Evolutionary conservation across 257 asterid genomes (phyloP).

Genomic region (Scutellaria minor): DNA sequence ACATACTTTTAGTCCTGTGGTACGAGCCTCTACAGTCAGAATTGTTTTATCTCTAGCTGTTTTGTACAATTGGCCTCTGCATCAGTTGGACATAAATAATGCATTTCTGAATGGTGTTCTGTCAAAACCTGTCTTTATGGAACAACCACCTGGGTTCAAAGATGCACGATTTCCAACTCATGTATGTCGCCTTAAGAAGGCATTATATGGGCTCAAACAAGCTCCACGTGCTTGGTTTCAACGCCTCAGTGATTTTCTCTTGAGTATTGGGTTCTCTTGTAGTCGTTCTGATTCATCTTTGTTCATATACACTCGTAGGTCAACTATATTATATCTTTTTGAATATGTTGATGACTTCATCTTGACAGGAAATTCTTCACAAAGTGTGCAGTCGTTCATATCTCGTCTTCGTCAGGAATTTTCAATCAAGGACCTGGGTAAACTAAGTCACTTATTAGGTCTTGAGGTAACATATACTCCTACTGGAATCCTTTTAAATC

Average conservation of each 20-base stretch:
- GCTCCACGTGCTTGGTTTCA: not conserved
- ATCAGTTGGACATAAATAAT: not conserved
- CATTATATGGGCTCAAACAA: not conserved
- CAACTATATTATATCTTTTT: no score
- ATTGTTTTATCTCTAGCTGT: not conserved
- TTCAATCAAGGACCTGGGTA: no score
- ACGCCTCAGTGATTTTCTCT: not conserved
- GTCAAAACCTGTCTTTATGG: not conserved
- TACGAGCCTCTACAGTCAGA: not conserved
- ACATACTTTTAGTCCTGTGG: not conserved
- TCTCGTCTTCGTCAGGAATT: no score
- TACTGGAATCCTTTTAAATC: no score
- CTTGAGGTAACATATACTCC: no score
- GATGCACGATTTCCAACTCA: not conserved
- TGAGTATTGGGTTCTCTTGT: not conserved
- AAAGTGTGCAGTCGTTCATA: no score
- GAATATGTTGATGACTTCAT: no score
- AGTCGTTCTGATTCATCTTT: not conserved
- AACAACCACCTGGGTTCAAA: not conserved
- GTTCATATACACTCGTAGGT: no score
- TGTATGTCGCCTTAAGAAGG: not conserved
- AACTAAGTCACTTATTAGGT: no score
- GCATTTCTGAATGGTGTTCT: not conserved
- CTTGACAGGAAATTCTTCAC: no score
- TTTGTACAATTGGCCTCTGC: not conserved